Percentiles rank a stretch among this genome's conserved stretches.
phyloP scores from a whole-genome alignment of 495 filamentous ascomycete species.

The Aspergillus kassunensis region DNA sequence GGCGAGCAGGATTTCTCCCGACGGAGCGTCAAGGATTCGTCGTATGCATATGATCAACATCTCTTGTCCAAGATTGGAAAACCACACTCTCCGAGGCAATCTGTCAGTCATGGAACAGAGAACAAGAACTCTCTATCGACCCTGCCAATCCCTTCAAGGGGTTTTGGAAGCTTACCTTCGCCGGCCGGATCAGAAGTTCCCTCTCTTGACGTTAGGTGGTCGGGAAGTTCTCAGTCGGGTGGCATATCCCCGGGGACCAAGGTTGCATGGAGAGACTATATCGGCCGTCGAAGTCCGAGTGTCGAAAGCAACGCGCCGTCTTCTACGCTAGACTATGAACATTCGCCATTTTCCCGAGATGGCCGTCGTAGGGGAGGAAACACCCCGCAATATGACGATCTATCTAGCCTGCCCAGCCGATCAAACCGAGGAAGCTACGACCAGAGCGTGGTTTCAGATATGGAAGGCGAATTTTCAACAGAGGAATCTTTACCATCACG shows the following conservation, averaged over 20 bases:
- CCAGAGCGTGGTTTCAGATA: conserved; percentile 57
- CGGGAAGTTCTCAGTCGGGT: conserved; percentile 41
- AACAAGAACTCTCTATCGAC: conserved; percentile 47
- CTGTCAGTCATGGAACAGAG: conserved; percentile 49
- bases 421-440: conserved; percentile 60
- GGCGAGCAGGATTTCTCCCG: conserved; percentile 57
- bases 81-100: conserved; percentile 54
- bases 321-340: conserved; percentile 40
- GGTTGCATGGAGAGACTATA: conserved; percentile 37
- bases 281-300: conserved; percentile 48
- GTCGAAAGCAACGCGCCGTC: conserved; percentile 47
- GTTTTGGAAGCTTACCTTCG: conserved; percentile 41
- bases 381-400: conserved; percentile 48
- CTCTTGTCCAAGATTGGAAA: conserved; percentile 72
- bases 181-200: conserved; percentile 42
- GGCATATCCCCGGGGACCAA: conserved; percentile 46
- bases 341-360: conserved; percentile 31
- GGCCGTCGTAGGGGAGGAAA: conserved; percentile 34
- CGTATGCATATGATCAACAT: conserved; percentile 73
- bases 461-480: conserved; percentile 61
- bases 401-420: conserved; percentile 41
- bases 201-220: conserved; percentile 39
- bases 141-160: conserved; percentile 43
- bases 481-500: conserved; percentile 59
- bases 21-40: conserved; percentile 54